Percentiles rank a stretch among this genome's conserved stretches.
These are phyloP conservation scores for Umbelopsis isabellina DNA, from an alignment of 192 early-diverging fungal genomes.

Conservation along the genomic window DNA sequence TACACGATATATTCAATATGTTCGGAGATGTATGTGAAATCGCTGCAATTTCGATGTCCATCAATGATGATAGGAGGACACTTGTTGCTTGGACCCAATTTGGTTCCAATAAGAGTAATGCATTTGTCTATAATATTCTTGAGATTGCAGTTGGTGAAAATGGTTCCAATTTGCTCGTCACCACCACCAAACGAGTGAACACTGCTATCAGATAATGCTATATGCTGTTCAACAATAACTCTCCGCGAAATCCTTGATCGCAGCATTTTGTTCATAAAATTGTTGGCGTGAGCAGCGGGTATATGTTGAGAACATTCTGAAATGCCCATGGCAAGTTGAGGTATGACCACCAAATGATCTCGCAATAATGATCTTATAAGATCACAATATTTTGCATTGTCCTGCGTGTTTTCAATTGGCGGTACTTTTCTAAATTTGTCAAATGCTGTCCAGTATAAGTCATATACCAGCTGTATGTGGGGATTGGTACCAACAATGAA, in stretches of 20 bases:
- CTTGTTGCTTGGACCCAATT: constrained; percentile 27
- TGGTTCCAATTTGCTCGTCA: background rate
- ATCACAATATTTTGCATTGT: constrained; percentile 83
- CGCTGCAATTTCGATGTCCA: constrained; percentile 46
- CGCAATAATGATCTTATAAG: constrained; percentile 73
- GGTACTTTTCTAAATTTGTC: constrained; percentile 76
- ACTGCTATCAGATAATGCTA: constrained; percentile 73
- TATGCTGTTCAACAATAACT: constrained; percentile 92
- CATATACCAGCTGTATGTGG: constrained; percentile 83
- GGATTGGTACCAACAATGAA: constrained; percentile 94
- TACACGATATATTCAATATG: constrained; percentile 94
- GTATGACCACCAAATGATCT: constrained; percentile 84
- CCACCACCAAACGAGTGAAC: constrained; percentile 25
- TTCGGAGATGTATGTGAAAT: constrained; percentile 90
- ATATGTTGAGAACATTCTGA: constrained; percentile 79
- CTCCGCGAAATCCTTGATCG: constrained; percentile 87
- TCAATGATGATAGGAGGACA: constrained; percentile 60
- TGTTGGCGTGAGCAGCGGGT: constrained; percentile 64
- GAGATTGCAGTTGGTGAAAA: constrained; percentile 9
- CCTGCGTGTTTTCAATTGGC: constrained; percentile 74
- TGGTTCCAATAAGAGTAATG: constrained; percentile 38
- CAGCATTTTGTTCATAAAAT: constrained; percentile 91
- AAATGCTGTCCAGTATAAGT: constrained; percentile 94
- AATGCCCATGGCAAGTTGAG: constrained; percentile 86
- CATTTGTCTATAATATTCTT: constrained; percentile 20